Evolutionary conservation across 345 rosid genomes (phyloP), one percentile per base, ranked within the genome.

Genomic region (Sisymbrium irio): DNA sequence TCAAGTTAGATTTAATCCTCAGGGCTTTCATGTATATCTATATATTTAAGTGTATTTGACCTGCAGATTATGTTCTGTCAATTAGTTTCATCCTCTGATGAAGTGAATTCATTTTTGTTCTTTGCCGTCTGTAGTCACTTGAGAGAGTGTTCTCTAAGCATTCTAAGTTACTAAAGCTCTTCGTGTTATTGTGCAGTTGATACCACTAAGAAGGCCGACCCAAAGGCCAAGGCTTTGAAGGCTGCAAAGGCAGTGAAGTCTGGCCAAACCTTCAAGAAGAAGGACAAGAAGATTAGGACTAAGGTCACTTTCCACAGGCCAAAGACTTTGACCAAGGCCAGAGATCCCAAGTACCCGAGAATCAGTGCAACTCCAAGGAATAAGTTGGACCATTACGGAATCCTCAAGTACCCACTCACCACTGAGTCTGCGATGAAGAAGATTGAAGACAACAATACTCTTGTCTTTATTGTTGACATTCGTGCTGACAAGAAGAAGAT

Each of bases 341-440:
- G 98, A 71, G 80, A 70, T 50, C 96, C 96, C 2, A 94, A 94
- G 77, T 92, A 92, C 58, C 86, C 88, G 7, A 85, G 91, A 50
- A 78, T 86, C 55, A 88, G 97, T 42, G 99, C 96, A n/a, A 73
- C 96, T 3, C 88, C 89, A 0, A 92, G 99, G 82, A 88, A 95
- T 79, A 95, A 95, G 88, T 85, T 95, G 4, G 99, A 92, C 36
- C 97, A 92, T 2, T 95, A 92, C 79, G 91, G 85, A 79, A 95
- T 95, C 64, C 87, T 95, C 63, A 90, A 95, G 79, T 90, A 75
- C 67, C 99, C 97, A 9, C 91, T 95, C 72, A 95, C 97, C 13
- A 95, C 99, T 0, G 97, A 94, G 71, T 87, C 92, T 1, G 97
- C 99, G 0, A 95, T 95, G 97, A 92, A 92, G 77, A 95, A 92